Evolutionary conservation across 345 rosid species (phyloP).

Genomic region (Gossypium turneri): DNA sequence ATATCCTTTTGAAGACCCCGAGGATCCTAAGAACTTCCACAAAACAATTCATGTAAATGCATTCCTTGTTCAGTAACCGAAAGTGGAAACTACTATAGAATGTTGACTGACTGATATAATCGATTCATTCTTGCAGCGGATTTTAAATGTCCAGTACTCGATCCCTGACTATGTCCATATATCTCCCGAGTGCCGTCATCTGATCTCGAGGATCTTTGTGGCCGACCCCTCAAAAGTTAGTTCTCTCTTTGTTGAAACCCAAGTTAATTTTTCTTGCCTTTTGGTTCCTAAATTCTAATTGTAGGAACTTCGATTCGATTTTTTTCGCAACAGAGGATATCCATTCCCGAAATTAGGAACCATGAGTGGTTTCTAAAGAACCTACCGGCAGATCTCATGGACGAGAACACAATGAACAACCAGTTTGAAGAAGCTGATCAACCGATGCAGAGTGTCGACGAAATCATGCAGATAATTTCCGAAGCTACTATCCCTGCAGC

Average conservation of each 20-base stretch:
- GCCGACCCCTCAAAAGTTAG: constrained; percentile 89
- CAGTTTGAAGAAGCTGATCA: constrained; percentile 85
- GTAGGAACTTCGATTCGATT: background rate
- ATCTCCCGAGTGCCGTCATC: constrained; percentile 85
- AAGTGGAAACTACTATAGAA: background rate
- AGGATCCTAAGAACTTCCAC: constrained; percentile 91
- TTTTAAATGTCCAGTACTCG: constrained; percentile 88
- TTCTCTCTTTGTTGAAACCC: constrained; percentile 11
- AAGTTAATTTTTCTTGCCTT: background rate
- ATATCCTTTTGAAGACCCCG: constrained; percentile 97
- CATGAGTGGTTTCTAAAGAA: constrained; percentile 97
- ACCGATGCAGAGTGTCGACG: constrained; percentile 72
- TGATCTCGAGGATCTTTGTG: constrained; percentile 89
- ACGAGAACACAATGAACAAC: constrained; percentile 42
- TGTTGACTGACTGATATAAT: constrained; percentile 15
- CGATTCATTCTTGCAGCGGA: constrained; percentile 55
- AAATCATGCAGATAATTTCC: constrained; percentile 91
- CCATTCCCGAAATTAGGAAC: constrained; percentile 77
- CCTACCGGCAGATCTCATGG: constrained; percentile 81
- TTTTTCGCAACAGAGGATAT: constrained; percentile 65
- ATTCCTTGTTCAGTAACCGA: constrained; percentile 1
- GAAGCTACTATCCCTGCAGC: constrained; percentile 94
- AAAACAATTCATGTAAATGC: constrained; percentile 77
- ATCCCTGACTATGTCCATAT: constrained; percentile 91
- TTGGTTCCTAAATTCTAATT: background rate